A percentile compares a stretch with the other conserved stretches of the same genome.
phyloP scores from a whole-genome alignment of 148 eudicot species.

The Rhododendron ovatum region DNA sequence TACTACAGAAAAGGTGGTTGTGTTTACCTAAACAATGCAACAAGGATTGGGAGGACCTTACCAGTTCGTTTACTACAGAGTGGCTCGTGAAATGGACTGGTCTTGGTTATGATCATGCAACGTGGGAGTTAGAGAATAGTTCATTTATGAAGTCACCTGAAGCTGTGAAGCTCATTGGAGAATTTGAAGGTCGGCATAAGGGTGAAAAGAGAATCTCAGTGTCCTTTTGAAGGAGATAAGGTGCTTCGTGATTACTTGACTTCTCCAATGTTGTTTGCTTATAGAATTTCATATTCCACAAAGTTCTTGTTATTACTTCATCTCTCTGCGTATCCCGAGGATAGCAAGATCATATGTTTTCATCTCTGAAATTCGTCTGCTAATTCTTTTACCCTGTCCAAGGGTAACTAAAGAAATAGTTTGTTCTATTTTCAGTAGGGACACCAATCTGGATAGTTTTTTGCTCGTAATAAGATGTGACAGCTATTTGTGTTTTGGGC shows the following conservation, averaged over 20 bases:
- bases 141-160: constrained; percentile 38
- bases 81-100: constrained; percentile 40
- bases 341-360: not conserved
- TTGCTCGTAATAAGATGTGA: not conserved
- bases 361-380: constrained; percentile 1
- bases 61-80: constrained; percentile 6
- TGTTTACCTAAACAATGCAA: constrained; percentile 13
- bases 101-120: constrained; percentile 24
- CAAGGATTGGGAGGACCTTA: constrained; percentile 6
- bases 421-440: not conserved
- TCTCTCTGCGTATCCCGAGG: not conserved
- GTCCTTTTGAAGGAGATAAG: constrained; percentile 18
- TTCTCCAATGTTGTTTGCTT: not conserved
- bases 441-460: not conserved
- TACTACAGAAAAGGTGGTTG: constrained; percentile 17
- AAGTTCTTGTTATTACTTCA: not conserved
- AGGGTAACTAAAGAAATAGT: not conserved
- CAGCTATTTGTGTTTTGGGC: not conserved
- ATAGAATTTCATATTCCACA: not conserved
- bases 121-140: constrained; percentile 43
- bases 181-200: constrained; percentile 36
- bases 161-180: constrained; percentile 33
- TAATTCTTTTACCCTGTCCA: not conserved
- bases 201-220: constrained; percentile 17
- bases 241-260: constrained; percentile 14